Evolutionary conservation across 495 filamentous ascomycete species (phyloP).

Genomic region (Amphirosellinia nigrospora): DNA sequence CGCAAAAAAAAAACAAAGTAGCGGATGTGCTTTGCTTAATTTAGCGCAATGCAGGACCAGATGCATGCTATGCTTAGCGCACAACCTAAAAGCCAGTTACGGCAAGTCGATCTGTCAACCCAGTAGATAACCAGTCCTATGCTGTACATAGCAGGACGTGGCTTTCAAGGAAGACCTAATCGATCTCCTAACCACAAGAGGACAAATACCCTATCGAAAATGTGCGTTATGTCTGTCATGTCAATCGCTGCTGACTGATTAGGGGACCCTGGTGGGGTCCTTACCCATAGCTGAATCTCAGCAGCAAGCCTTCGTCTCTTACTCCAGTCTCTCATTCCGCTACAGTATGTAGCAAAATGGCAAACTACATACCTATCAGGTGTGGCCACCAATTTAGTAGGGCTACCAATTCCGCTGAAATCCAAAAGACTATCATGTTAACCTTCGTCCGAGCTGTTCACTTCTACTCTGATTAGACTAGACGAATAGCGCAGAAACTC

Average conservation of each 20-base stretch:
- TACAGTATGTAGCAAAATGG: background rate
- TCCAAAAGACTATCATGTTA: background rate
- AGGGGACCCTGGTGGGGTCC: background rate
- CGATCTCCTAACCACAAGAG: background rate
- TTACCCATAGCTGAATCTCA: conserved; percentile 8
- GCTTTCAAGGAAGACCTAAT: background rate
- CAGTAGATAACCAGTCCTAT: background rate
- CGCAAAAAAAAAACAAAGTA: background rate
- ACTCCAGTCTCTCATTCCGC: background rate
- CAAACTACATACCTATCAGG: background rate
- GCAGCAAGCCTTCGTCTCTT: background rate
- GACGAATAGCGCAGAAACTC: background rate
- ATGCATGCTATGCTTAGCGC: conserved; percentile 1
- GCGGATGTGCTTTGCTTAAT: background rate
- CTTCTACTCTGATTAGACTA: background rate
- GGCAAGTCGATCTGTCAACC: conserved; percentile 8
- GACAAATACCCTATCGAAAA: conserved; percentile 7
- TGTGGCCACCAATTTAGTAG: background rate
- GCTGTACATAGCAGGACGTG: background rate
- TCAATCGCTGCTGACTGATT: background rate
- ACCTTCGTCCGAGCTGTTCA: background rate
- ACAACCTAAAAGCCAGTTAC: background rate
- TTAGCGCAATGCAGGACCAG: conserved; percentile 1
- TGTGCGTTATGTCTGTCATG: background rate
- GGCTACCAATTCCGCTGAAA: background rate